These are phyloP conservation scores for Fragaria nilgerrensis DNA, from an alignment of 306 rosid species.

Conservation along the genomic window DNA sequence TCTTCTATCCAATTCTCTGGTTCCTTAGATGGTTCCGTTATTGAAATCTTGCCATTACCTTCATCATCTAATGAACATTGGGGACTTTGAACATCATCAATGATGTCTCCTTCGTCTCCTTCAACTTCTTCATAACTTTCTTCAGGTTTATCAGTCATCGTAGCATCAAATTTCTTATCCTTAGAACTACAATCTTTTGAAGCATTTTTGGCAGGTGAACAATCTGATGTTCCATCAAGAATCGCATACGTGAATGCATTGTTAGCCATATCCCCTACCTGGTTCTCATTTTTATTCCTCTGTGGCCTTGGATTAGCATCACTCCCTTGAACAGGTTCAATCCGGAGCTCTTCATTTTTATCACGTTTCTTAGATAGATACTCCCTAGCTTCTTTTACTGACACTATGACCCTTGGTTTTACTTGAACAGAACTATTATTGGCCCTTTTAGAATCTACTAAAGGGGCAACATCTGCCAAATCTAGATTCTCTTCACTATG, in stretches of 20 bases:
- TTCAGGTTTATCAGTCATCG: slow-evolving; percentile 30
- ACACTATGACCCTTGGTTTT: slow-evolving; percentile 63
- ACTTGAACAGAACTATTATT: slow-evolving; percentile 30
- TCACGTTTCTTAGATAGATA: slow-evolving; percentile 55
- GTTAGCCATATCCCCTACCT: slow-evolving; percentile 25
- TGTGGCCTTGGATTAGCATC: slow-evolving; percentile 31
- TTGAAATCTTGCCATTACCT: slow-evolving; percentile 31
- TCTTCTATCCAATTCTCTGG: slow-evolving; percentile 68
- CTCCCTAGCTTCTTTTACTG: slow-evolving; percentile 87
- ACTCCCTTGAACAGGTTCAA: slow-evolving; percentile 30
- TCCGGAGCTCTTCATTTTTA: slow-evolving; percentile 31
- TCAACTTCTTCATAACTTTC: slow-evolving; percentile 10
- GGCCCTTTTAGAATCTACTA: slow-evolving; percentile 35
- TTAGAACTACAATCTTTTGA: slow-evolving; percentile 35
- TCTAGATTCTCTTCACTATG: slow-evolving; percentile 23
- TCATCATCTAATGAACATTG: slow-evolving; percentile 37
- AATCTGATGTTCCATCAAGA: slow-evolving; percentile 36
- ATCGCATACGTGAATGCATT: slow-evolving; percentile 18
- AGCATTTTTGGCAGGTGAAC: slow-evolving; percentile 33
- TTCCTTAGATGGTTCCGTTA: slow-evolving; percentile 32
- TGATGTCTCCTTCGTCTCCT: slow-evolving; percentile 21
- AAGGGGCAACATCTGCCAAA: slow-evolving; percentile 29
- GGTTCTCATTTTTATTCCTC: slow-evolving; percentile 26
- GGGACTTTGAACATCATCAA: slow-evolving; percentile 33
- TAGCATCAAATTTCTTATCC: slow-evolving; percentile 35